Conservation (phyloP, 2,329 filamentous ascomycete genomes). For the Plenodomus lindquistii region DNA sequence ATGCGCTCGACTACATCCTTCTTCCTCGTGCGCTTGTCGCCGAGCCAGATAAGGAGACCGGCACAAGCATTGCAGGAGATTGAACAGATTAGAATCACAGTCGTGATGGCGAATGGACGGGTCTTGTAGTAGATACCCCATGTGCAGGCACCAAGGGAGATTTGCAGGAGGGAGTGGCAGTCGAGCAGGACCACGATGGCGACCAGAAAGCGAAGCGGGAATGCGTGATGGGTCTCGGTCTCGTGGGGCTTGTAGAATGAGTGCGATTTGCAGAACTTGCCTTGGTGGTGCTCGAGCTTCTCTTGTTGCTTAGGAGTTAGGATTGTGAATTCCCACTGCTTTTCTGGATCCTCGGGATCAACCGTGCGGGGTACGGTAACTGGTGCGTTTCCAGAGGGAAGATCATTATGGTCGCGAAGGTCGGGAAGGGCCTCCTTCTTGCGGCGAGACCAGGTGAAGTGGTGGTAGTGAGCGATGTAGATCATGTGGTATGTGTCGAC, state of each 20-base stretch:
- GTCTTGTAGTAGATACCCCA: constrained; percentile 75
- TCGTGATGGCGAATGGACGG: constrained; percentile 73
- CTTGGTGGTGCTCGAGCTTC: constrained; percentile 74
- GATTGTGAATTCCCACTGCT: constrained; percentile 60
- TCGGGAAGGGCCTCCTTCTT: constrained; percentile 64
- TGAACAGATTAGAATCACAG: constrained; percentile 77
- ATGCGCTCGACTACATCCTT: constrained; percentile 82
- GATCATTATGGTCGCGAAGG: constrained; percentile 69
- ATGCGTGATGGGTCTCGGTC: constrained; percentile 78
- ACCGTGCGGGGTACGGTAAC: constrained; percentile 47
- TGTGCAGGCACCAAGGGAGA: constrained; percentile 75
- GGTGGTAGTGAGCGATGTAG: constrained; percentile 75
- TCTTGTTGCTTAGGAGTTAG: constrained; percentile 68
- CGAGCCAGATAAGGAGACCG: constrained; percentile 75
- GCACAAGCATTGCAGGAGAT: constrained; percentile 78
- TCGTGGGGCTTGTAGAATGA: constrained; percentile 91
- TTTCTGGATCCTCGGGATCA: constrained; percentile 39
- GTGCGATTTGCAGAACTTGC: constrained; percentile 79
- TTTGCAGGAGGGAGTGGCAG: constrained; percentile 77
- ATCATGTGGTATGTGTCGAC: constrained; percentile 89
- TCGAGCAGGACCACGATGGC: constrained; percentile 80
- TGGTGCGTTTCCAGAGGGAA: constrained; percentile 56
- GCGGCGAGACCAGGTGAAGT: constrained; percentile 67
- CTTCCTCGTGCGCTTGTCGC: constrained; percentile 77
- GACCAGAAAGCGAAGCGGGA: constrained; percentile 73